These are phyloP conservation scores for Serendipita sp. DNA, from an alignment of 768 basidiomycete genomes.

Conservation along the genomic window DNA sequence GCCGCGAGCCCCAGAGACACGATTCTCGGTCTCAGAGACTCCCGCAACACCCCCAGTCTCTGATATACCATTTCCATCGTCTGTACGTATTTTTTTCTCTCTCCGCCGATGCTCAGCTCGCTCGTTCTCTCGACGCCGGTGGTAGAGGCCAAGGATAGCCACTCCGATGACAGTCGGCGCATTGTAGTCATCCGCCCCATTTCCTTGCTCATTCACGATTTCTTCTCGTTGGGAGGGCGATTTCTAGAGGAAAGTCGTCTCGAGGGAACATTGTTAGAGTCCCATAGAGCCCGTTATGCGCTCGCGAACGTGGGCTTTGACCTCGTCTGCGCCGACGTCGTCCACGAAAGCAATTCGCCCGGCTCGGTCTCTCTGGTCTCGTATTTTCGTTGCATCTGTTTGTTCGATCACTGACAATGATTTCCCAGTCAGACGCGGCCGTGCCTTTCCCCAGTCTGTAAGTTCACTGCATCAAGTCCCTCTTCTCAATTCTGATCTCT, in stretches of 20 bases:
- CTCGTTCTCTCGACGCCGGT: background rate
- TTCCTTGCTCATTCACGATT: no score
- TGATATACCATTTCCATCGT: background rate
- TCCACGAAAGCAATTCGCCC: background rate
- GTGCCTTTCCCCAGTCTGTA: constrained; percentile 1
- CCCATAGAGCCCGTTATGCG: background rate
- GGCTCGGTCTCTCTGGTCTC: background rate
- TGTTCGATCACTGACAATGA: background rate
- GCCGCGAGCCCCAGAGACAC: background rate
- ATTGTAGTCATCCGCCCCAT: no score
- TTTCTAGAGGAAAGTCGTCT: no score
- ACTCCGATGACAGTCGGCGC: no score
- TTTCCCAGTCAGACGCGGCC: background rate
- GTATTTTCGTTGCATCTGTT: background rate
- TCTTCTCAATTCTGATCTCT: background rate
- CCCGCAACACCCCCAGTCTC: background rate
- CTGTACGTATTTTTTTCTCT: background rate
- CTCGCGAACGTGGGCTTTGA: background rate
- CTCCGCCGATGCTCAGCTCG: background rate
- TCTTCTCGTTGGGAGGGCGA: no score
- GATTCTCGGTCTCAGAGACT: background rate
- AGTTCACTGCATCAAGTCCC: background rate
- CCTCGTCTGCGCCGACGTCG: background rate
- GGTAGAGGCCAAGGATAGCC: no score
- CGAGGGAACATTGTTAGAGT: no score